Conservation (phyloP, 345 rosid genomes). For the Raphanus raphanistrum region DNA sequence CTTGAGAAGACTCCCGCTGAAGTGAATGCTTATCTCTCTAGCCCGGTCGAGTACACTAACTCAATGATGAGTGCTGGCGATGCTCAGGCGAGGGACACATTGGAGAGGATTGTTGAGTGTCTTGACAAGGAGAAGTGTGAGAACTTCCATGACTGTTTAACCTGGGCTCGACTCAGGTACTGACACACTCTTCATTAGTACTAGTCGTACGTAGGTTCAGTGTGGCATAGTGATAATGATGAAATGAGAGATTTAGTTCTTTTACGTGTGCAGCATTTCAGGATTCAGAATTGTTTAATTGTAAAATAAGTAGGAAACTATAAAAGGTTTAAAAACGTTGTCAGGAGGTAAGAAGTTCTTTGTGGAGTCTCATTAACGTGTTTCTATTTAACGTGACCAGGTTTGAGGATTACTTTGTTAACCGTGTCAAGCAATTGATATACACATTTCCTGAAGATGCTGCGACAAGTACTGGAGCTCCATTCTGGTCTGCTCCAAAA, state of each 20-base stretch:
- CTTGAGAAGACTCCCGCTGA: constrained; percentile 5
- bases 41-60: not conserved
- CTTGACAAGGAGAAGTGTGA: constrained; percentile 1
- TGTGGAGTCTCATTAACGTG: not conserved
- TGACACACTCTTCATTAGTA: not conserved
- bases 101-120: constrained; percentile 1
- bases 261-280: not conserved
- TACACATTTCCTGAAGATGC: constrained; percentile 1
- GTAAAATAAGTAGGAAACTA: not conserved
- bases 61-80: constrained; percentile 4
- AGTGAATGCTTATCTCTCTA: not conserved
- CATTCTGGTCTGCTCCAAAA: not conserved
- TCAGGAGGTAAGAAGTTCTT: not conserved
- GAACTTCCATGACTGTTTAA: not conserved
- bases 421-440: not conserved
- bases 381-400: not conserved
- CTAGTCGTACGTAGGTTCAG: not conserved
- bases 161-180: not conserved
- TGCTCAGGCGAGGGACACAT: not conserved
- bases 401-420: constrained; percentile 2
- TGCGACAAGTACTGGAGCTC: not conserved
- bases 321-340: not conserved
- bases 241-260: not conserved
- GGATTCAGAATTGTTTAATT: not conserved
- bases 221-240: not conserved